phyloP scores from a whole-genome alignment of 805 yeast genomes.

The Ogataea paraovalis region DNA sequence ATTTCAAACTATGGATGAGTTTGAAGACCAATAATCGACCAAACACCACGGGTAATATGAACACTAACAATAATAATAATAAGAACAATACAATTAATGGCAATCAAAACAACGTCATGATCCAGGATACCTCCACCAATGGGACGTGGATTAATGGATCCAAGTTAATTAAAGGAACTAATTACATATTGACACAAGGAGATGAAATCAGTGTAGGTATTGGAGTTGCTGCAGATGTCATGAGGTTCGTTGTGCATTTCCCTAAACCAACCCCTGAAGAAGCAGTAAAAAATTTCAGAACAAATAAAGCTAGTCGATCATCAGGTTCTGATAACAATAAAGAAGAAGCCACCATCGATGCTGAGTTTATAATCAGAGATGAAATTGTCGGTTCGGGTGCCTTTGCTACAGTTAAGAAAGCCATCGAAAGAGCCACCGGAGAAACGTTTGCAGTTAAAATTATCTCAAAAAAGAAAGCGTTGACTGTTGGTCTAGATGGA shows the following conservation, averaged over 20 bases:
- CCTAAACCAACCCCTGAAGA: constrained; percentile 32
- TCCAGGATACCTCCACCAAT: constrained; percentile 80
- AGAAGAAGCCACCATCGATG: constrained; percentile 26
- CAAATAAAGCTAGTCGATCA: not conserved
- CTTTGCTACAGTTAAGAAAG: constrained; percentile 91
- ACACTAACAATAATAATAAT: constrained; percentile 3
- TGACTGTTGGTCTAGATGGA: constrained; percentile 72
- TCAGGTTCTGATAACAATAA: constrained; percentile 3
- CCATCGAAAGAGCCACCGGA: constrained; percentile 81
- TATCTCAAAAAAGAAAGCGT: constrained; percentile 73
- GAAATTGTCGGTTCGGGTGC: constrained; percentile 98
- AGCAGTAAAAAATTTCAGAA: constrained; percentile 25
- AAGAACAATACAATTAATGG: not conserved
- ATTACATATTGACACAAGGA: constrained; percentile 82
- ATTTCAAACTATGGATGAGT: constrained; percentile 65
- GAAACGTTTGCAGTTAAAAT: constrained; percentile 87
- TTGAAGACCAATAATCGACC: constrained; percentile 42
- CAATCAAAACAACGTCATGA: constrained; percentile 35
- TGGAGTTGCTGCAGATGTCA: constrained; percentile 72
- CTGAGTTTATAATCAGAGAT: constrained; percentile 68
- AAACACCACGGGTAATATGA: constrained; percentile 4
- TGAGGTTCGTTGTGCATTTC: constrained; percentile 48
- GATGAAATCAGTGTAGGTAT: constrained; percentile 90
- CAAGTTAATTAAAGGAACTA: constrained; percentile 68
- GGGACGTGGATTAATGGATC: constrained; percentile 85